Conservation (phyloP, 495 filamentous ascomycete species). For the Lasiosphaeria ovina region DNA sequence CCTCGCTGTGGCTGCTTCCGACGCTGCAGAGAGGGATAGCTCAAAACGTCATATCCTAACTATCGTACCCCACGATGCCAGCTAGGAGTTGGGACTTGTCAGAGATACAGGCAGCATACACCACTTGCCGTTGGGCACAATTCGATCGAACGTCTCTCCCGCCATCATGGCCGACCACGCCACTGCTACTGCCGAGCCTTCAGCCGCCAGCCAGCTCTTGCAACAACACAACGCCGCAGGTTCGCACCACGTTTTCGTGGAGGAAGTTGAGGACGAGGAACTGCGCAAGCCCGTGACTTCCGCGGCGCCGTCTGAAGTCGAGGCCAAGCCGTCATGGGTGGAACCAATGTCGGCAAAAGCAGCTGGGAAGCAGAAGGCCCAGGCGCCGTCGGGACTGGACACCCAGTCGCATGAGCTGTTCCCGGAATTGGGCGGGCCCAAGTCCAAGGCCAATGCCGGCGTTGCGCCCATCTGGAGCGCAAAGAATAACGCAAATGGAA, state of each 20-base stretch:
- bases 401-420: conserved; percentile 86
- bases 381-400: conserved; percentile 58
- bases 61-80: too few species aligned
- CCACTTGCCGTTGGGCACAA: conserved; percentile 1
- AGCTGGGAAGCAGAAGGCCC: conserved; percentile 60
- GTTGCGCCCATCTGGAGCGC: conserved; percentile 60
- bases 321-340: conserved; percentile 38
- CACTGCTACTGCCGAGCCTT: conserved; percentile 38
- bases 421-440: conserved; percentile 75
- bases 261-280: conserved; percentile 79
- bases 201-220: conserved; percentile 73
- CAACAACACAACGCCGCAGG: conserved; percentile 67
- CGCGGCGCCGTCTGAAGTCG: conserved; percentile 34
- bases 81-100: too few species aligned
- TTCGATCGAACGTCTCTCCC: conserved; percentile 10
- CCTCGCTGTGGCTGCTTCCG: too few species aligned
- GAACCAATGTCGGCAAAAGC: conserved; percentile 54
- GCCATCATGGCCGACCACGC: conserved; percentile 33
- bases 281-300: conserved; percentile 36
- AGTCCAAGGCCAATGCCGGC: conserved; percentile 57
- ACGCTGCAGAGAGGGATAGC: too few species aligned
- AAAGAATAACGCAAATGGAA: conserved; percentile 50
- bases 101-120: neutral
- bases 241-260: conserved; percentile 67
- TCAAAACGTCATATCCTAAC: neutral